These are phyloP conservation scores for Yamadazyma phyllophila DNA, from an alignment of 805 yeast genomes.

Conservation along the genomic window DNA sequence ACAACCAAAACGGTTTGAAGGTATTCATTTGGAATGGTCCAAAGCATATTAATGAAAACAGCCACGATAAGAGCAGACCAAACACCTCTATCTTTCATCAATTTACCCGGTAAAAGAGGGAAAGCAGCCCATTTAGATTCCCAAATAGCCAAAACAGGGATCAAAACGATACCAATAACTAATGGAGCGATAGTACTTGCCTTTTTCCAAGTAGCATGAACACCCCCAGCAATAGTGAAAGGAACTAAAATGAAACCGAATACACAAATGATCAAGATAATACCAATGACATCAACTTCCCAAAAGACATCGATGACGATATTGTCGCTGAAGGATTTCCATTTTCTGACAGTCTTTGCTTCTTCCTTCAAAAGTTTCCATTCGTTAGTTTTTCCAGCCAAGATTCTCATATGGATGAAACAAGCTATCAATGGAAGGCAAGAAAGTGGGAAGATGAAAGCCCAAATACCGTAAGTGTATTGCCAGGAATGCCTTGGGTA, in stretches of 20 bases:
- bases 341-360: constrained; percentile 21
- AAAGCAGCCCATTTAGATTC: constrained; percentile 53
- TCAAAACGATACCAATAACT: constrained; percentile 59
- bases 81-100: constrained; percentile 67
- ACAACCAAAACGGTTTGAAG: constrained; percentile 65
- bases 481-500: constrained; percentile 59
- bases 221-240: constrained; percentile 73
- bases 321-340: constrained; percentile 31
- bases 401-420: constrained; percentile 53
- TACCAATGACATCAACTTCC: constrained; percentile 66
- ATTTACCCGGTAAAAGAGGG: constrained; percentile 62
- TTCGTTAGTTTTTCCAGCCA: constrained; percentile 54
- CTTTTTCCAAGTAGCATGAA: constrained; percentile 47
- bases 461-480: constrained; percentile 72
- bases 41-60: constrained; percentile 56
- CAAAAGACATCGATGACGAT: constrained; percentile 45
- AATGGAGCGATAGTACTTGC: constrained; percentile 67
- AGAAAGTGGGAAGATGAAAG: constrained; percentile 66
- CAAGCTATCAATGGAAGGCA: constrained; percentile 58
- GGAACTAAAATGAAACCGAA: constrained; percentile 71
- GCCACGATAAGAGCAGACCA: constrained; percentile 68
- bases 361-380: constrained; percentile 42
- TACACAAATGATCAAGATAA: constrained; percentile 50
- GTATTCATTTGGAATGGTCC: constrained; percentile 69
- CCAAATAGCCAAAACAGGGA: constrained; percentile 62